Base-by-base conservation (phyloP, 768 basidiomycete genomes). In the Amanita subjunquillea region DNA sequence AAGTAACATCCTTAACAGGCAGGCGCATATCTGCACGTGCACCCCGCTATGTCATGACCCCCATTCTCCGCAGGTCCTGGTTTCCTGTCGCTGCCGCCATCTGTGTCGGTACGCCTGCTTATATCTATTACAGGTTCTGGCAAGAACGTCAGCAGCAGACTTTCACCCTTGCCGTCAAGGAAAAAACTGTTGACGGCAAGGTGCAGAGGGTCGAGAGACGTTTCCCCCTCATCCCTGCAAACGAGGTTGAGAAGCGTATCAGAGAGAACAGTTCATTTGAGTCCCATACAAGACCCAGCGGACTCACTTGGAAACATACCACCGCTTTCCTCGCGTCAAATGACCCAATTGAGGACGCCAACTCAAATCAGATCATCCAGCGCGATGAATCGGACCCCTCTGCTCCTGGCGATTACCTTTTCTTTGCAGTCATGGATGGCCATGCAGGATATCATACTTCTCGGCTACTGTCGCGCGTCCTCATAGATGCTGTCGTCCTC, bases 371-470 rank as follows among this genome's bases (percentile, higher is more conserved):
- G 52, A 71, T 92, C 56, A 69, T 95, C 46, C 65, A 77, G 57
- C 73, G 83, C 37, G 82, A 87, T 60, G 69, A 69, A 3, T 69
- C 77, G n/a, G 79, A 83, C 57, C 72, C 77, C 8, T 72, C 77
- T 3, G 72, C 72, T 0, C 76, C 78, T 2, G 85, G 86, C 12
- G 88, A 90, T 60, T 76, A 87, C 55, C 72, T 91, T 40, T 87
- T 95, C 67, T 93, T 91, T 60, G 72, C 90, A 1, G 83, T 95
- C 34, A 87, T 95, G 83, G 92, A 93, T 59, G 92, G 93, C 2
- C 96, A 98, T 64, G 73, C 80, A 2, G 96, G 96, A 1, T 78
- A 69, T 36, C 77, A 90, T 48, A 98, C 95, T 2, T 92, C 90
- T 10, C 77, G 80, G 52, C 73, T 95, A 32, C 82, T 98, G 48